Percentiles rank a stretch among this genome's conserved stretches.
Evolutionary conservation across 2,329 filamentous ascomycete species (phyloP).

Genomic region (Zymoseptoria tritici): DNA sequence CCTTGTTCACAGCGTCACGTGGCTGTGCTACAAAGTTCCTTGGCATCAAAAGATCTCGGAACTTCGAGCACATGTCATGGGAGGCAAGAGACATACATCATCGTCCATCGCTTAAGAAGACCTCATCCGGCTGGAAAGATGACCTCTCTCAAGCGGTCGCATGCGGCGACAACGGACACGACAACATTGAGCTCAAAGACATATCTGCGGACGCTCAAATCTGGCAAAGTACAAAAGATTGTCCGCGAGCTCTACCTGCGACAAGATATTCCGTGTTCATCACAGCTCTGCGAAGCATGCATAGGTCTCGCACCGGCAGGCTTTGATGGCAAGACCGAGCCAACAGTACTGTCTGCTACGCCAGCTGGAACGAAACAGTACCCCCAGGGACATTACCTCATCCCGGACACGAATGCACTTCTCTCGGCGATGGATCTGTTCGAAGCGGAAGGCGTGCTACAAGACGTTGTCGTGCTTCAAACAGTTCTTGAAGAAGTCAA

Average conservation of each 20-base stretch:
- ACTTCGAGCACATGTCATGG: background rate
- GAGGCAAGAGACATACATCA: background rate
- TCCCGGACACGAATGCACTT: conserved; percentile 94
- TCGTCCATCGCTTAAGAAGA: background rate
- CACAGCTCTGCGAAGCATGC: conserved; percentile 74
- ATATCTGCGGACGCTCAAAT: conserved; percentile 89
- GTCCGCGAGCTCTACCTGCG: conserved; percentile 92
- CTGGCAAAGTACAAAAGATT: conserved; percentile 97
- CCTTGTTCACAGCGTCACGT: too few relatives aligned
- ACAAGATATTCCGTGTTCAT: conserved; percentile 96
- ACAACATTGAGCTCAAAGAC: conserved; percentile 76
- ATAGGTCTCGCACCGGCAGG: conserved; percentile 65
- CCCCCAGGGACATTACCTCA: conserved; percentile 82
- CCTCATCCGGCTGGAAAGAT: conserved; percentile 29
- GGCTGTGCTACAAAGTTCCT: too few relatives aligned
- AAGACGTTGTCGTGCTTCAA: conserved; percentile 93
- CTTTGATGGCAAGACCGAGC: conserved; percentile 67
- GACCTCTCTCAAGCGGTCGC: conserved; percentile 56
- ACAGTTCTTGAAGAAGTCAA: conserved; percentile 94
- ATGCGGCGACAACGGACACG: conserved; percentile 53
- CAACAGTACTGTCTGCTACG: conserved; percentile 81
- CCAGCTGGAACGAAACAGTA: conserved; percentile 77
- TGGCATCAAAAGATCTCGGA: background rate
- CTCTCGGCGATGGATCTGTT: conserved; percentile 96
- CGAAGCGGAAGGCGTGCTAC: conserved; percentile 83